Conservation (phyloP, 148 eudicot species). For the Dianthus caryophyllus region DNA sequence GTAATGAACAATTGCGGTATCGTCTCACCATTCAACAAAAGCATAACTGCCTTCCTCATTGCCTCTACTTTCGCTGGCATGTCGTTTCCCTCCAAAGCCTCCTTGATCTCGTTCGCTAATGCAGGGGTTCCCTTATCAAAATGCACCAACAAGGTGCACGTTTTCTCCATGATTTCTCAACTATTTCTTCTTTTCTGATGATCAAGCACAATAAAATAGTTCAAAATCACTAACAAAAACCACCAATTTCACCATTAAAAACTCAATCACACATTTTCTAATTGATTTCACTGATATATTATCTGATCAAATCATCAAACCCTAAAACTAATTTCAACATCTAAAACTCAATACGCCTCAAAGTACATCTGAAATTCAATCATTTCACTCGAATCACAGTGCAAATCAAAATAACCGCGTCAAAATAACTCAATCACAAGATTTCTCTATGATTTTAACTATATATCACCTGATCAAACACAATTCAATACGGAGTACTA, state of each 20-base stretch:
- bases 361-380: neutral
- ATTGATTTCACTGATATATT: too few species aligned
- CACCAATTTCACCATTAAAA: neutral
- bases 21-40: conserved; percentile 70
- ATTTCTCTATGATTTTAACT: too few species aligned
- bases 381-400: too few species aligned
- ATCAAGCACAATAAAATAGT: conserved; percentile 8
- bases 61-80: conserved; percentile 61
- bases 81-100: conserved; percentile 74
- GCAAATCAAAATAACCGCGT: too few species aligned
- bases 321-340: too few species aligned
- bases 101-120: conserved; percentile 73
- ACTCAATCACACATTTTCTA: too few species aligned
- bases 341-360: too few species aligned
- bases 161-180: conserved; percentile 54
- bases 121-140: conserved; percentile 83
- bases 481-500: too few species aligned
- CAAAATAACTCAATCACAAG: too few species aligned
- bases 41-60: conserved; percentile 78
- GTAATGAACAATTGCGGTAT: conserved; percentile 68
- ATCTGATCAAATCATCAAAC: too few species aligned
- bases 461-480: too few species aligned
- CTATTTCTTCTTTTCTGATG: neutral
- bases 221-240: conserved; percentile 1
- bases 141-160: conserved; percentile 54